Percentiles rank a stretch among this genome's conserved stretches.
Evolutionary conservation across 257 asterid genomes (phyloP).

Genomic region (Agastache rugosa): DNA sequence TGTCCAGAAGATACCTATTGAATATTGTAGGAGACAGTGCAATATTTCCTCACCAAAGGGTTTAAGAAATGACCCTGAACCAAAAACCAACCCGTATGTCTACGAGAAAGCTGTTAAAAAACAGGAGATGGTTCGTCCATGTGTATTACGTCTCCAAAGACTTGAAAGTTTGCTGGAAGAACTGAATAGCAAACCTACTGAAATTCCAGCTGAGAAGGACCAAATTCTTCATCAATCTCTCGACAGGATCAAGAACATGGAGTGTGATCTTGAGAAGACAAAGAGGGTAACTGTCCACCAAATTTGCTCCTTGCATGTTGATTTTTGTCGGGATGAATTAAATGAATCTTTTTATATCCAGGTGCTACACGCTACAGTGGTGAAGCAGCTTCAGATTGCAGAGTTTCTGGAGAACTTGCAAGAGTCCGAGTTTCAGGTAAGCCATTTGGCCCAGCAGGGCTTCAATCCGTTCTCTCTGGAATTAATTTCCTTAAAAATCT

Average conservation of each 20-base stretch:
- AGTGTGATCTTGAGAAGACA: slow-evolving; percentile 83
- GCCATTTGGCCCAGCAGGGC: slow-evolving; percentile 10
- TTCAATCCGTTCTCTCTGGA: not conserved
- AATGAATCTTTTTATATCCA: slow-evolving; percentile 39
- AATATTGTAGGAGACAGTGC: slow-evolving; percentile 61
- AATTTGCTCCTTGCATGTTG: slow-evolving; percentile 12
- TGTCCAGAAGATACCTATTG: slow-evolving; percentile 50
- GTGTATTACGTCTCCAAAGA: slow-evolving; percentile 75
- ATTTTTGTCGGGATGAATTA: slow-evolving; percentile 21
- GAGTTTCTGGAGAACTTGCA: slow-evolving; percentile 71
- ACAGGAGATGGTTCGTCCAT: slow-evolving; percentile 59
- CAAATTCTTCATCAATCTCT: slow-evolving; percentile 82
- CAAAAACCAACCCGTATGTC: slow-evolving; percentile 34
- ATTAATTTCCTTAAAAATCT: not conserved
- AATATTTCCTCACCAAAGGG: slow-evolving; percentile 47
- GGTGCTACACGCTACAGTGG: slow-evolving; percentile 69
- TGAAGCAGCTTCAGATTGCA: slow-evolving; percentile 81
- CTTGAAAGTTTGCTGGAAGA: slow-evolving; percentile 81
- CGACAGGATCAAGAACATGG: slow-evolving; percentile 84
- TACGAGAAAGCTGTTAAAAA: slow-evolving; percentile 39
- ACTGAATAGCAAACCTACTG: slow-evolving; percentile 73
- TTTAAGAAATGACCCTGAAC: slow-evolving; percentile 47
- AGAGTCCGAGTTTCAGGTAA: slow-evolving; percentile 56
- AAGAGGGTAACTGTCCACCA: slow-evolving; percentile 63
- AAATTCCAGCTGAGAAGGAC: slow-evolving; percentile 85